These are phyloP conservation scores for Passiflora organensis DNA, from an alignment of 345 rosid species.

Conservation along the genomic window DNA sequence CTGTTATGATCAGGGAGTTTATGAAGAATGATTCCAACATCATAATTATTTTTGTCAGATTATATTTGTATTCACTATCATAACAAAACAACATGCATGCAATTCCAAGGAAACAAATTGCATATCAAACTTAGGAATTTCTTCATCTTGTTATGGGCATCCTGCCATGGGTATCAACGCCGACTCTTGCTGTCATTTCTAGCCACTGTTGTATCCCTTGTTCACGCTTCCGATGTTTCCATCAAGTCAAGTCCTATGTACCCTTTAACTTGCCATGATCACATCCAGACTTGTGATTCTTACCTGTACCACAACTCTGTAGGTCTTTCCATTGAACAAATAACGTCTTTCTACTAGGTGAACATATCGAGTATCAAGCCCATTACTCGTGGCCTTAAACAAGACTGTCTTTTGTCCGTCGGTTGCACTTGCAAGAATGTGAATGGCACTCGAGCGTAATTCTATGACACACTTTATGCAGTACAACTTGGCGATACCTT, in stretches of 20 bases:
- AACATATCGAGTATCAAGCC: slow-evolving; percentile 20
- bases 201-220: background rate
- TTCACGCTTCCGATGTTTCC: background rate
- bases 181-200: slow-evolving; percentile 4
- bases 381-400: slow-evolving; percentile 12
- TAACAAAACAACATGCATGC: no score
- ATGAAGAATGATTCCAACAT: no score
- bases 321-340: slow-evolving; percentile 12
- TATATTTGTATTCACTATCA: no score
- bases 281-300: slow-evolving; percentile 18
- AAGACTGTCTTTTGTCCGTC: slow-evolving; percentile 25
- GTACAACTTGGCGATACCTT: slow-evolving; percentile 13
- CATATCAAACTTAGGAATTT: no score
- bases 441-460: slow-evolving; percentile 28
- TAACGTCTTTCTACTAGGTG: slow-evolving; percentile 25
- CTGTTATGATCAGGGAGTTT: no score
- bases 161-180: background rate
- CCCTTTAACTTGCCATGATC: slow-evolving; percentile 24
- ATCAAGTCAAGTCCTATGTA: slow-evolving; percentile 9
- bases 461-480: slow-evolving; percentile 21
- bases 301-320: slow-evolving; percentile 25
- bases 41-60: no score
- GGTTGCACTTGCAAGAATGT: slow-evolving; percentile 35
- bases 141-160: background rate
- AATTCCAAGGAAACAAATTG: no score